A percentile compares a stretch with the other conserved stretches of the same genome.
Evolutionary conservation across 768 basidiomycete genomes (phyloP).

Genomic region (Phanerochaete carnosa): DNA sequence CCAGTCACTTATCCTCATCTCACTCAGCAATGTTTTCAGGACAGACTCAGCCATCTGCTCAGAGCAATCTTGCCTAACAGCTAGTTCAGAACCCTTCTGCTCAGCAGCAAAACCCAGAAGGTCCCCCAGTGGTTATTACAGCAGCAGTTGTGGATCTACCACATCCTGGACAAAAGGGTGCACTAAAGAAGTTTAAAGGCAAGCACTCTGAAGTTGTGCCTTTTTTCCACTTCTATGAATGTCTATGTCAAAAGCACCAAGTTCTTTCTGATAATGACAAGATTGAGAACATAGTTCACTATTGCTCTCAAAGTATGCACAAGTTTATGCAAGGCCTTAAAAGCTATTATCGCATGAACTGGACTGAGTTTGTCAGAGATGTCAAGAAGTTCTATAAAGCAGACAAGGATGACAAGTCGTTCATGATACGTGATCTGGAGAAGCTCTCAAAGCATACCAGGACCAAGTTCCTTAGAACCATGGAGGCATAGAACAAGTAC

Average conservation of each 20-base stretch:
- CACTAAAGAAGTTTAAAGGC: conserved; percentile 1
- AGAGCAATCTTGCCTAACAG: no score
- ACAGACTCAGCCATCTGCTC: no score
- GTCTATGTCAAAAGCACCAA: background rate
- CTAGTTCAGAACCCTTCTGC: no score
- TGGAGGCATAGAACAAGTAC: conserved; percentile 10
- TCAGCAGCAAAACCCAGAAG: no score
- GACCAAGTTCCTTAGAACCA: background rate
- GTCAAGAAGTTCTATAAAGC: conserved; percentile 1
- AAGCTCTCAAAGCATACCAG: no score
- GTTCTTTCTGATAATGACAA: background rate
- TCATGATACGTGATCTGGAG: no score
- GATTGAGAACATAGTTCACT: conserved; percentile 2
- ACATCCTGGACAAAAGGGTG: background rate
- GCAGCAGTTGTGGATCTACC: background rate
- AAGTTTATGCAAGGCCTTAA: background rate
- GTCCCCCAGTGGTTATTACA: no score
- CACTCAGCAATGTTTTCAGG: no score
- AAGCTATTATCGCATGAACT: background rate
- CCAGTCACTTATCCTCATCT: no score
- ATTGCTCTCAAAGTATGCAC: conserved; percentile 1
- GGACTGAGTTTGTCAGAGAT: background rate
- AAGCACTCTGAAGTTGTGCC: background rate
- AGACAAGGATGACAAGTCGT: background rate
- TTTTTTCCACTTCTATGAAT: background rate